Percentiles rank a stretch among this genome's conserved stretches.
These are phyloP conservation scores for Licmophora abbreviata DNA, from an alignment of 108 stramenopile genomes.

Conservation along the genomic window DNA sequence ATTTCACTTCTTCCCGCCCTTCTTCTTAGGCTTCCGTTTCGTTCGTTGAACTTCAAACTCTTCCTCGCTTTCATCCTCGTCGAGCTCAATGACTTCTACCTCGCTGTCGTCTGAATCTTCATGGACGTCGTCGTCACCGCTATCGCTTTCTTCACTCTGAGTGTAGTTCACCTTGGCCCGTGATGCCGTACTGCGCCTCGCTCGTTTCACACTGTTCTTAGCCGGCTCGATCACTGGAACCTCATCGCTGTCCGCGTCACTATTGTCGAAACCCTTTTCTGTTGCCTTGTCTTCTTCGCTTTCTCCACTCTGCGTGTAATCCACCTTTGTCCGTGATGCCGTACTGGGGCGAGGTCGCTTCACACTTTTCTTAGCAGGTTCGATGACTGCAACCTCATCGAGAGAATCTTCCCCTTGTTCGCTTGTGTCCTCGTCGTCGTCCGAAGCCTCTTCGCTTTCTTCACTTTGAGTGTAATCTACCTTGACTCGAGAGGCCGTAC, in stretches of 20 bases:
- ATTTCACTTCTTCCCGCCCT: not conserved
- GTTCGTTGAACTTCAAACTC: not conserved
- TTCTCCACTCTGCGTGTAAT: conserved; percentile 20
- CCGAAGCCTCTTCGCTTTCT: conserved; percentile 4
- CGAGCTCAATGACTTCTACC: not conserved
- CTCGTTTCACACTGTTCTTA: too few species aligned
- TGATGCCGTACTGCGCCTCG: too few species aligned
- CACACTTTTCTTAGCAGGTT: too few species aligned
- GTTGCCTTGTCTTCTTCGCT: conserved; percentile 6
- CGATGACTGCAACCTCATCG: too few species aligned
- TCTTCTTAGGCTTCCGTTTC: conserved; percentile 3
- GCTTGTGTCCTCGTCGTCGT: conserved; percentile 10
- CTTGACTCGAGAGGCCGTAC: too few species aligned
- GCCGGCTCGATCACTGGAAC: too few species aligned
- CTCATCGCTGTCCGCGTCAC: too few species aligned
- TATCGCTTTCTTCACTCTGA: conserved; percentile 11
- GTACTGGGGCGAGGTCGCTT: too few species aligned
- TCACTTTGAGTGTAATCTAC: too few species aligned
- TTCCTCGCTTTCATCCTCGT: conserved; percentile 1
- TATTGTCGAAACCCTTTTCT: too few species aligned
- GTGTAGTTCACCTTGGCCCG: conserved; percentile 7
- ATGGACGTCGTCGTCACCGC: conserved; percentile 20
- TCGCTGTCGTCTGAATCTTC: conserved; percentile 7
- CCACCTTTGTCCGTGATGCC: too few species aligned
- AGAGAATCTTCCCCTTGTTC: too few species aligned